Base-by-base conservation (phyloP, 257 asterid species). In the Haberlea rhodopensis region DNA sequence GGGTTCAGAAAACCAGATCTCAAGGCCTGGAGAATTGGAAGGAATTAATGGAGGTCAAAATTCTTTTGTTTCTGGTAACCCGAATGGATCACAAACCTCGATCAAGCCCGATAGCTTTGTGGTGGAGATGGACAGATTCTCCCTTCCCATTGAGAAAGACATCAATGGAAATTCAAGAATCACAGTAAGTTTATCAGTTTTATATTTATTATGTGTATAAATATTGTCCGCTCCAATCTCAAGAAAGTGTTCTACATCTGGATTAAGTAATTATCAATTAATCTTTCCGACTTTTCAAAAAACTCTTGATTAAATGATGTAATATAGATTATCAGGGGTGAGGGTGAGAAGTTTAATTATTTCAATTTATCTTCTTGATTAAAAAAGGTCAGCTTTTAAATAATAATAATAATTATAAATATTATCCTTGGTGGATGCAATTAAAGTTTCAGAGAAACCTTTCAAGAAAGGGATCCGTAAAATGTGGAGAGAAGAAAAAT, bases 401-500 rank as follows among this genome's bases (percentile, higher is more conserved):
- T 3, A 37, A 34, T 34, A 8, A 37, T 37, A 28, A 28, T 4
- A 28, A 0, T 2, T 29, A 67, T 15, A 6, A 62, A 43, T 51
- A 4, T 16, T 34, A 2, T 40, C 60, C 19, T 71, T 27, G 60
- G 18, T 56, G 59, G 61, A 57, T 72, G 57, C 40, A 26, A 46
- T 32, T 60, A 60, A 79, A 84, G 84, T 67, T 87, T 85, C 97
- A 88, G 94, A 86, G 91, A 67, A 86, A 68, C 57, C 86, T 84
- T 74, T 82, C 97, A 31, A 84, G 95, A 67, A 82, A 86, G 73
- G 90, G 84, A 71, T 81, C 87, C n/a, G 59, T 16, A 53, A 80
- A 87, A 63, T 73, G 51, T 37, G 75, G 70, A 56, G 95, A 82
- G 20, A 81, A 71, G 79, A 83, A 81, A 70, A 63, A 62, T 70